A percentile compares a stretch with the other conserved stretches of the same genome.
Conservation (phyloP, 345 rosid species). For the Clarkia xantiana region DNA sequence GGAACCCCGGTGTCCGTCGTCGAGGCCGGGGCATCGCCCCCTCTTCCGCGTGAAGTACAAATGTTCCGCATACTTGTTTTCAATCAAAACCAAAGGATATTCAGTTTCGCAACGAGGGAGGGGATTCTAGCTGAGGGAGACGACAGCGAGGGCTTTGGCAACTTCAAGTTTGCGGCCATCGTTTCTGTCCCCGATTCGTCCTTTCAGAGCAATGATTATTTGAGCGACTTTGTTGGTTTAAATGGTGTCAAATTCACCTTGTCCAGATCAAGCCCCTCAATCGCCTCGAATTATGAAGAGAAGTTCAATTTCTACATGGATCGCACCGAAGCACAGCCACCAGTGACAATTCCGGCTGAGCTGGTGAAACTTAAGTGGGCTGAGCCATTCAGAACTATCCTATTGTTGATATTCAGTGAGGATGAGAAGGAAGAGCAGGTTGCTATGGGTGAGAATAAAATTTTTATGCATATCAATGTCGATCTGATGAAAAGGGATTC, state of each 20-base stretch:
- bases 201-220: slow-evolving; percentile 41
- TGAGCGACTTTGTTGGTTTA: slow-evolving; percentile 64
- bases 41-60: too few species aligned
- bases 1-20: slow-evolving; percentile 42
- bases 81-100: too few species aligned
- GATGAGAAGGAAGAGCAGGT: slow-evolving; percentile 23
- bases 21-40: too few species aligned
- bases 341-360: slow-evolving; percentile 8
- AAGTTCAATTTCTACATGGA: slow-evolving; percentile 4
- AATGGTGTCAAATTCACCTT: neutral
- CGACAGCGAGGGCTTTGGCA: slow-evolving; percentile 37
- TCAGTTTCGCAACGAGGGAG: slow-evolving; percentile 4
- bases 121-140: slow-evolving; percentile 15
- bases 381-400: slow-evolving; percentile 51
- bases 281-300: slow-evolving; percentile 13
- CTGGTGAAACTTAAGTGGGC: slow-evolving; percentile 25
- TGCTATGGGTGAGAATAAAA: slow-evolving; percentile 17
- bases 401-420: slow-evolving; percentile 75
- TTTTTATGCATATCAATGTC: slow-evolving; percentile 11
- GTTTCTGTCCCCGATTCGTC: slow-evolving; percentile 5
- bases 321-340: slow-evolving; percentile 5
- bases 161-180: slow-evolving; percentile 27
- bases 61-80: too few species aligned
- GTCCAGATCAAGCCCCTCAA: slow-evolving; percentile 9
- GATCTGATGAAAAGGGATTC: slow-evolving; percentile 17